phyloP scores from a whole-genome alignment of 441 rosid genomes.

The Macaranga tanarius region DNA sequence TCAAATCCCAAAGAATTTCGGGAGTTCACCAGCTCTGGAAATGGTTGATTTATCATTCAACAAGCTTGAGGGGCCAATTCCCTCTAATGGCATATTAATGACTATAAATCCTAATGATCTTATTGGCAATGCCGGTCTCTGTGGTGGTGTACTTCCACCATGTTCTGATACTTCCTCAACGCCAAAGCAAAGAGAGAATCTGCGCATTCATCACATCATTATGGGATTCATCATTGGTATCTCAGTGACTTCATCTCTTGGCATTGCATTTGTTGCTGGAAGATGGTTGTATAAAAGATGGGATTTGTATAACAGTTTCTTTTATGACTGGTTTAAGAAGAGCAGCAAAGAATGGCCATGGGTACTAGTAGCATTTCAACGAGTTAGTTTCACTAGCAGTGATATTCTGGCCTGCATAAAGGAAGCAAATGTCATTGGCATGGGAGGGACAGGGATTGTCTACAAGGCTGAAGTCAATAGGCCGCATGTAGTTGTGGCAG shows the following conservation, averaged over 20 bases:
- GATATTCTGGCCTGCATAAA: constrained; percentile 64
- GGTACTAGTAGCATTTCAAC: constrained; percentile 77
- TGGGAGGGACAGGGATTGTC: constrained; percentile 81
- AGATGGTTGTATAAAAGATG: constrained; percentile 50
- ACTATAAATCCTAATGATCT: constrained; percentile 74
- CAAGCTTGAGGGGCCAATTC: constrained; percentile 72
- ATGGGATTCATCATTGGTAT: constrained; percentile 56
- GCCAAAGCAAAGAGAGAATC: constrained; percentile 32
- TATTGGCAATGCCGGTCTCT: constrained; percentile 60
- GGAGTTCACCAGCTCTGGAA: constrained; percentile 72
- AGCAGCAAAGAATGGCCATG: constrained; percentile 82
- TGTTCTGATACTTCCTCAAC: constrained; percentile 34
- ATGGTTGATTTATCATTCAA: constrained; percentile 69
- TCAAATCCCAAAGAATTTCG: constrained; percentile 58
- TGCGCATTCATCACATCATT: constrained; percentile 47
- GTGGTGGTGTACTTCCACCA: constrained; percentile 71
- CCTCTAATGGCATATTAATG: constrained; percentile 58
- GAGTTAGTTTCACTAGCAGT: constrained; percentile 61
- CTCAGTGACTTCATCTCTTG: constrained; percentile 45
- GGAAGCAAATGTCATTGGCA: constrained; percentile 76
- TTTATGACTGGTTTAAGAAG: constrained; percentile 38
- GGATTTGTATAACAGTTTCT: constrained; percentile 46
- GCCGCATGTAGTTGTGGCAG: constrained; percentile 53
- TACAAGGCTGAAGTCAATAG: constrained; percentile 71
- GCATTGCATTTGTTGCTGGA: constrained; percentile 37